Evolutionary conservation across 768 basidiomycete species (phyloP).

Genomic region (Russula griseocarnosa): DNA sequence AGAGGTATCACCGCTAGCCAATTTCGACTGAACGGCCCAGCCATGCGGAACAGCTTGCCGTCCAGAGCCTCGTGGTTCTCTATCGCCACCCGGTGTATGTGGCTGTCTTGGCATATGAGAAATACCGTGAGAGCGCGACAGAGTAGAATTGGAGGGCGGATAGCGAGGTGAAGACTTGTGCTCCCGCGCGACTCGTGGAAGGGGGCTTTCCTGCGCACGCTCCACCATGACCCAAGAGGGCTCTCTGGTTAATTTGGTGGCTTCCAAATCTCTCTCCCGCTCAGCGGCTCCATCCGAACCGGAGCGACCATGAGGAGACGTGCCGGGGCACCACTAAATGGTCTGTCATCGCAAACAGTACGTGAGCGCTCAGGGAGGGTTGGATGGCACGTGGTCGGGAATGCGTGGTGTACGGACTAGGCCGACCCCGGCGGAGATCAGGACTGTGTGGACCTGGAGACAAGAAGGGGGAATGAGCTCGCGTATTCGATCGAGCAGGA

Average conservation of each 20-base stretch:
- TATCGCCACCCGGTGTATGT: slow-evolving; percentile 24
- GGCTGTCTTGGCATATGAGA: slow-evolving; percentile 28
- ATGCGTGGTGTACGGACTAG: slow-evolving; percentile 2
- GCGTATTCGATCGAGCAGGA: slow-evolving; percentile 21
- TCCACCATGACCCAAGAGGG: slow-evolving; percentile 23
- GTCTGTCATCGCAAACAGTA: slow-evolving; percentile 23
- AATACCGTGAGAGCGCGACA: slow-evolving; percentile 28
- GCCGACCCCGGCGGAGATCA: slow-evolving; percentile 21
- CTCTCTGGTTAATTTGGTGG: slow-evolving; percentile 18
- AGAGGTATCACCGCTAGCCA: slow-evolving; percentile 22
- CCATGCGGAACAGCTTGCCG: slow-evolving; percentile 46
- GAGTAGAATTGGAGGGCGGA: slow-evolving; percentile 14
- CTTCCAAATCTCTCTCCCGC: slow-evolving; percentile 36
- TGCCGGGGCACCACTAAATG: slow-evolving; percentile 8
- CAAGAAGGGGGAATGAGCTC: slow-evolving; percentile 26
- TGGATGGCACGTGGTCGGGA: slow-evolving; percentile 26
- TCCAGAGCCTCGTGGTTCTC: slow-evolving; percentile 30
- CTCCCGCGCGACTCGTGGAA: slow-evolving; percentile 20
- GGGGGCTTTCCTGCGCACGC: slow-evolving; percentile 9
- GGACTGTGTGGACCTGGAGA: slow-evolving; percentile 25
- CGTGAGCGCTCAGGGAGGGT: slow-evolving; percentile 29
- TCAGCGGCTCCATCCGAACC: slow-evolving; percentile 53
- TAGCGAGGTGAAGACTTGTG: slow-evolving; percentile 26
- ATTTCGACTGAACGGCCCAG: slow-evolving; percentile 50
- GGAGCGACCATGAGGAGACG: slow-evolving; percentile 40